Percentiles rank a stretch among this genome's conserved stretches.
Evolutionary conservation across 2,329 filamentous ascomycete genomes (phyloP).

Genomic region (Colletotrichum cereale): DNA sequence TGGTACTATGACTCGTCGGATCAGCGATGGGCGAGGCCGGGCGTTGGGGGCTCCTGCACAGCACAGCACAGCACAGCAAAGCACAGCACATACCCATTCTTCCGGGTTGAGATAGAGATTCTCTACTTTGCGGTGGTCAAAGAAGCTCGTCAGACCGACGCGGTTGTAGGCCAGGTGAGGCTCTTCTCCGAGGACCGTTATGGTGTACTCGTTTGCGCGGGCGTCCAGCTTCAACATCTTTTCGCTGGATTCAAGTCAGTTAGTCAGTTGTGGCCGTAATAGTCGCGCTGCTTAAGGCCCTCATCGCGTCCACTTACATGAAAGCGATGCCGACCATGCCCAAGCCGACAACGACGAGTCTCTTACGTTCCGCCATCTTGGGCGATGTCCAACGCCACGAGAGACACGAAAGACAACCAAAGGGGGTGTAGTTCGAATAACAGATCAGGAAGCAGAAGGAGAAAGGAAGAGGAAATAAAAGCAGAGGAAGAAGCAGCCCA

Average conservation of each 20-base stretch:
- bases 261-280: background rate
- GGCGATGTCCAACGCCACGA: slow-evolving; percentile 15
- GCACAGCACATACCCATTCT: slow-evolving; percentile 75
- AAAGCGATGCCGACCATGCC: slow-evolving; percentile 94
- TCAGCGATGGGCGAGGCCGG: background rate
- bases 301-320: slow-evolving; percentile 73
- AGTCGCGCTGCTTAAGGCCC: background rate
- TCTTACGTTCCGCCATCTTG: slow-evolving; percentile 67
- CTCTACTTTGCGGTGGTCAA: slow-evolving; percentile 86
- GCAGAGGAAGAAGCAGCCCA: background rate
- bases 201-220: slow-evolving; percentile 79
- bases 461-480: background rate
- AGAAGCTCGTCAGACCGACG: slow-evolving; percentile 90
- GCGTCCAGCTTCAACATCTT: slow-evolving; percentile 89
- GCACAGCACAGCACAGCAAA: no score
- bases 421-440: background rate
- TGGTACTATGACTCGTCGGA: slow-evolving; percentile 70
- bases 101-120: slow-evolving; percentile 88
- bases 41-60: no score
- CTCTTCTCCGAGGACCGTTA: slow-evolving; percentile 90
- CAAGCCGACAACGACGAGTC: slow-evolving; percentile 85
- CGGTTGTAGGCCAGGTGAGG: slow-evolving; percentile 91
- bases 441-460: slow-evolving; percentile 1
- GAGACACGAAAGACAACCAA: background rate
- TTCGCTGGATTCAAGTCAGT: slow-evolving; percentile 65